A percentile compares a stretch with the other conserved stretches of the same genome.
phyloP scores from a whole-genome alignment of 306 rosid genomes.

The Lagenaria siceraria region DNA sequence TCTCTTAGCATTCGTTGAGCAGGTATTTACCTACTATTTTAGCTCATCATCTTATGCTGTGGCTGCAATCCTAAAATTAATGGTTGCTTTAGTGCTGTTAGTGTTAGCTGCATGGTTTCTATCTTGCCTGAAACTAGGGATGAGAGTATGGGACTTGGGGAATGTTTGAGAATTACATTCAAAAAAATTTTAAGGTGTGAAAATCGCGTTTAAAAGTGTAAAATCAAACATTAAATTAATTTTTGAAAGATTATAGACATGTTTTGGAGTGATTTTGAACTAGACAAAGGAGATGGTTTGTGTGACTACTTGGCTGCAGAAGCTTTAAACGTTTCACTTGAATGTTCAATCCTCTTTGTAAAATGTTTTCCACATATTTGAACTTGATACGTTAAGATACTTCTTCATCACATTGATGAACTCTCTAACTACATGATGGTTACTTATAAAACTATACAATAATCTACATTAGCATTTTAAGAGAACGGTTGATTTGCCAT shows the following conservation, averaged over 20 bases:
- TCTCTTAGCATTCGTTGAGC: slow-evolving; percentile 79
- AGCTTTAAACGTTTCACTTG: not conserved
- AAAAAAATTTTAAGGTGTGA: too few relatives aligned
- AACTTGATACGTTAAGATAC: not conserved
- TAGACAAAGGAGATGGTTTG: not conserved
- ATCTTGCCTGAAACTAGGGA: not conserved
- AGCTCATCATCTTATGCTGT: not conserved
- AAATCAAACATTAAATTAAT: not conserved
- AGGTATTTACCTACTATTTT: slow-evolving; percentile 31
- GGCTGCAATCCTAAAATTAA: not conserved
- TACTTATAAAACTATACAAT: not conserved
- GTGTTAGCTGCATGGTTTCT: not conserved
- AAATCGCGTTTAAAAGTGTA: not conserved
- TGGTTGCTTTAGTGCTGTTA: not conserved
- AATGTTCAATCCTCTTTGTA: not conserved
- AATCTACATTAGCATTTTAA: not conserved
- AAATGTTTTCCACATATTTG: not conserved
- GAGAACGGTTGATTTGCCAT: not conserved
- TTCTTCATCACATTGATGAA: not conserved
- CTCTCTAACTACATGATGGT: not conserved
- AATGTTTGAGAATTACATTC: too few relatives aligned
- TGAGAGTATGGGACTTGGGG: not conserved
- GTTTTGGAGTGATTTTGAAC: not conserved
- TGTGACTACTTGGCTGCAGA: not conserved
- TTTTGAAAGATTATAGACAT: not conserved